Evolutionary conservation across 2,329 filamentous ascomycete genomes (phyloP), one percentile per base, ranked within the genome.

Genomic region (Magnaporthiopsis incrustans): DNA sequence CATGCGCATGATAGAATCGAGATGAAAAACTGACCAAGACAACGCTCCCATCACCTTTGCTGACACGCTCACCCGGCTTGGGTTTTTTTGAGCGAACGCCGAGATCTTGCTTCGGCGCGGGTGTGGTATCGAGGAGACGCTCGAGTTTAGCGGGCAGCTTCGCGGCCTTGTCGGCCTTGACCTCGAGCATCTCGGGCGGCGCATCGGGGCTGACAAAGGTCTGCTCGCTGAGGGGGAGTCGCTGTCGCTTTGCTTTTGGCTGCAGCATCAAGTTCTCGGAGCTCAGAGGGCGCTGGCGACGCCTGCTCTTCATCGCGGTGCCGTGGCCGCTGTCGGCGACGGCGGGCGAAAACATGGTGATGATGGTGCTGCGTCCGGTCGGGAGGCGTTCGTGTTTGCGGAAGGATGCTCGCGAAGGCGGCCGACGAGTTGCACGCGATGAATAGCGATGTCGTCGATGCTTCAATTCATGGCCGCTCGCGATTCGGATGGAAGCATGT

Each of bases 1-100:
- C 60, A 78, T 22, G n/a, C n/a, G 22, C 44, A 25, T 53, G 44
- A 22, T 11, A 18, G 44, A 22, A 25, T 10, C 44, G 10, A 11
- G 44, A 38, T 14, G 38, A 25, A 61, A 61, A 26, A 61, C 60
- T 26, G 14, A 90, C 88, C 76, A 91, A 73, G 69, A 89, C 79
- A 66, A 86, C 79, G 69, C 85, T 88, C 38, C 86, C 85, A 71
- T 91, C 88, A 60, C 86, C 87, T 73, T 89, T 90, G 69, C 78
- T 81, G 59, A 80, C 78, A 69, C 88, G 82, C 70, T 90, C 86
- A 66, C 80, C 80, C n/a, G 81, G 77, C 71, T 87, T 87, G 60
- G 80, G 72, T 73, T 88, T 89, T 72, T 88, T 89, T 12, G 83
- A 80, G 67, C 86, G 81, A 56, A 88, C 78, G 65, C 79, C 84